Evolutionary conservation across 2,329 filamentous ascomycete species (phyloP).

Genomic region (Fonsecaea pedrosoi): DNA sequence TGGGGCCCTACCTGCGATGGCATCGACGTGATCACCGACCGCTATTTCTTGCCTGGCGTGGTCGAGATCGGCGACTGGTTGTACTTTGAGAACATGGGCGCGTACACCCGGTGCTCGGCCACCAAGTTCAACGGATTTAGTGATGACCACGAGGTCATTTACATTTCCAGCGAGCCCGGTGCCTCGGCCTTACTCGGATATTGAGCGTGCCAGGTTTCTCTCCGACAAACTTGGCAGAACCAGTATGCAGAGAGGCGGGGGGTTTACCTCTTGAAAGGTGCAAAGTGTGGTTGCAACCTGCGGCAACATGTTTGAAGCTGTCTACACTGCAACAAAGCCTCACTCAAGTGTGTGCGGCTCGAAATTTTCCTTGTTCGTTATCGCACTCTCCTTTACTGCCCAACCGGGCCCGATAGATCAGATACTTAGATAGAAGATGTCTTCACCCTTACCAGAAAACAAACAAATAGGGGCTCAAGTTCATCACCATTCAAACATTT

Average conservation of each 20-base stretch:
- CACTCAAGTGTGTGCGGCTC: background rate
- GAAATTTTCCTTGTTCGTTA: conserved; percentile 25
- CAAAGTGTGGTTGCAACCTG: no score
- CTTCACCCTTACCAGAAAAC: background rate
- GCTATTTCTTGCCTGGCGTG: conserved; percentile 75
- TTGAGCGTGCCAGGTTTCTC: conserved; percentile 33
- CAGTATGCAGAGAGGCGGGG: background rate
- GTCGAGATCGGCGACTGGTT: conserved; percentile 96
- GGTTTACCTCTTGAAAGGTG: background rate
- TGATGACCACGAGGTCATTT: conserved; percentile 89
- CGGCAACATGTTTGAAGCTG: background rate
- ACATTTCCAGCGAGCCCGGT: conserved; percentile 91
- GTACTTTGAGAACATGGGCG: conserved; percentile 98
- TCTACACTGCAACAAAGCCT: background rate
- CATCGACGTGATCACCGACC: conserved; percentile 90
- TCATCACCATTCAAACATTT: no score
- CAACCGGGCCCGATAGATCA: background rate
- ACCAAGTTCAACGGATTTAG: conserved; percentile 98
- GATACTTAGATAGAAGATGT: conserved; percentile 3
- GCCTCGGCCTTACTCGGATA: conserved; percentile 73
- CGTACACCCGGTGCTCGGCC: conserved; percentile 97
- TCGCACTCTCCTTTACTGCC: conserved; percentile 28
- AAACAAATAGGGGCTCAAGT: background rate
- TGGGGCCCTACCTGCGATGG: conserved; percentile 99
- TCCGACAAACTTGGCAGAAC: background rate